phyloP scores from a whole-genome alignment of 2,329 filamentous ascomycete genomes.

The Cladosporium sp. region DNA sequence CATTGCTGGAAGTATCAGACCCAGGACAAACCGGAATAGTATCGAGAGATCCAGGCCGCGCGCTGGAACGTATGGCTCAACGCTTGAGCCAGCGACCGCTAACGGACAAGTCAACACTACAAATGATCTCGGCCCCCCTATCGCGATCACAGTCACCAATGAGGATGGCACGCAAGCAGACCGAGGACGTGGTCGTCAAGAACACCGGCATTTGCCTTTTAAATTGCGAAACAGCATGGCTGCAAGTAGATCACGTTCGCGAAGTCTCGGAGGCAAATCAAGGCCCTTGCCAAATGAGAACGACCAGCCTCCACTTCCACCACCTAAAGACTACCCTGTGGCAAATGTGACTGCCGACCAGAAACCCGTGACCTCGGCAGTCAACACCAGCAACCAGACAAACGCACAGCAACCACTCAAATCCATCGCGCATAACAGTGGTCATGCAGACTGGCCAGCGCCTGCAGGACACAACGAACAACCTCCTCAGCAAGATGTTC shows the following conservation, averaged over 20 bases:
- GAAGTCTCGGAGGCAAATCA: slow-evolving; percentile 17
- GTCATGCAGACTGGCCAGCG: slow-evolving; percentile 38
- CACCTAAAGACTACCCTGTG: slow-evolving; percentile 16
- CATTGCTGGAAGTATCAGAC: slow-evolving; percentile 72
- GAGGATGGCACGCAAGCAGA: slow-evolving; percentile 51
- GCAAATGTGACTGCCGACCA: slow-evolving; percentile 19
- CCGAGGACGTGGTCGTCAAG: slow-evolving; percentile 41
- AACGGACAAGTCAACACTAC: slow-evolving; percentile 18
- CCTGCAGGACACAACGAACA: slow-evolving; percentile 45
- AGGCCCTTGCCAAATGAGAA: slow-evolving; percentile 11
- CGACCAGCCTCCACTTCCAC: slow-evolving; percentile 19
- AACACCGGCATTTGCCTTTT: slow-evolving; percentile 37
- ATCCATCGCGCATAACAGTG: slow-evolving; percentile 43
- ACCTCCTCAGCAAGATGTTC: slow-evolving; percentile 47
- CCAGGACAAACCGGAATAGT: slow-evolving; percentile 45
- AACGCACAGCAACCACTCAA: slow-evolving; percentile 40
- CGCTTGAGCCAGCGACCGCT: background rate
- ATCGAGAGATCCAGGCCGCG: slow-evolving; percentile 6
- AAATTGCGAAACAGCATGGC: slow-evolving; percentile 24
- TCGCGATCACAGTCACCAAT: slow-evolving; percentile 75
- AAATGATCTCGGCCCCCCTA: slow-evolving; percentile 48
- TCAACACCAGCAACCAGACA: slow-evolving; percentile 30
- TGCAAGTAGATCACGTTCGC: slow-evolving; percentile 9
- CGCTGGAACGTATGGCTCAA: background rate
- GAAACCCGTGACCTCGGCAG: background rate